phyloP scores from a whole-genome alignment of 2,329 filamentous ascomycete species.

The Trichoderma brevicompactum region DNA sequence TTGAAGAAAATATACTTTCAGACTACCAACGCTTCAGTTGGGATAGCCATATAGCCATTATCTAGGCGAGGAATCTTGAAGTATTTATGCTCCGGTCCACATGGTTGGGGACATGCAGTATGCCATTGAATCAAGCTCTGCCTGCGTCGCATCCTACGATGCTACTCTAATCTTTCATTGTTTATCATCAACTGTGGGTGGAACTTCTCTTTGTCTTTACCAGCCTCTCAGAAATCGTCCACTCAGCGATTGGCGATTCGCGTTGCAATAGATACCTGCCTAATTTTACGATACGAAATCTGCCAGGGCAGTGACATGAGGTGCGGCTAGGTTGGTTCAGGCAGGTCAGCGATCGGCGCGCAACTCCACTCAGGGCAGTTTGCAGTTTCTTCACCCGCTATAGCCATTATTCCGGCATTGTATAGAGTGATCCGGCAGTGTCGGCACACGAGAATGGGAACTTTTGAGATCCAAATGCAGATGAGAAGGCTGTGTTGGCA shows the following conservation, averaged over 20 bases:
- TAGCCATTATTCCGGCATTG: neutral
- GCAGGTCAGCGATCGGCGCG: constrained; percentile 7
- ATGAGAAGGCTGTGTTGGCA: neutral
- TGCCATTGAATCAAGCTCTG: neutral
- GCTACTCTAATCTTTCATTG: neutral
- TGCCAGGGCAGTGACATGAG: neutral
- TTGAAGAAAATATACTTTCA: neutral
- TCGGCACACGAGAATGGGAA: constrained; percentile 10
- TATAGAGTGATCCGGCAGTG: constrained; percentile 1
- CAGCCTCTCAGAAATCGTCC: neutral
- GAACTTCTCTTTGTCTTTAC: neutral
- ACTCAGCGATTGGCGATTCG: neutral
- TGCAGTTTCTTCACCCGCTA: neutral
- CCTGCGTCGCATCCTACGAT: neutral
- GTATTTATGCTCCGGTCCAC: neutral
- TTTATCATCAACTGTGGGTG: neutral
- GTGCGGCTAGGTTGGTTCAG: constrained; percentile 2
- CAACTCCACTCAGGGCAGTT: constrained; percentile 2
- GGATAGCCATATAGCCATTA: neutral
- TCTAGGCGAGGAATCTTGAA: neutral
- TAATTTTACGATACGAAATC: neutral
- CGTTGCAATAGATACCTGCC: neutral
- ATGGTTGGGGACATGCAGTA: neutral
- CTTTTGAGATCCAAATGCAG: constrained; percentile 4
- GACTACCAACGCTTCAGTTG: neutral